Evolutionary conservation across 2,329 filamentous ascomycete species (phyloP).

Genomic region (Berkeleyomyces rouxiae): DNA sequence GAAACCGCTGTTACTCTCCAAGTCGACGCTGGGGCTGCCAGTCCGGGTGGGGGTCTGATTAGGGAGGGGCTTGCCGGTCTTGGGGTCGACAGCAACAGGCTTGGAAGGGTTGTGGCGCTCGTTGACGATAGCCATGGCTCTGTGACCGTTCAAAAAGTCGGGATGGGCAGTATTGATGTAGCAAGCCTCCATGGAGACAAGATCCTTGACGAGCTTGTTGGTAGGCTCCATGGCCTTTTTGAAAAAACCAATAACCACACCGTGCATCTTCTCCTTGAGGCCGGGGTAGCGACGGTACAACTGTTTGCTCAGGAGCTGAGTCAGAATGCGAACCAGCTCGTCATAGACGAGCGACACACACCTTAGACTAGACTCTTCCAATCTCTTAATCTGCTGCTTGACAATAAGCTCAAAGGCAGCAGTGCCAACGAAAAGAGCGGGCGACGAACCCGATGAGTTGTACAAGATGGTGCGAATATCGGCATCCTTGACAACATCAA

Average conservation of each 20-base stretch:
- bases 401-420: constrained; percentile 98
- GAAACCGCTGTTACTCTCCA: constrained; percentile 55
- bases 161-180: constrained; percentile 98
- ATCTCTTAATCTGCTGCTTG: constrained; percentile 91
- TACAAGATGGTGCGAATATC: constrained; percentile 94
- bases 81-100: constrained; percentile 90
- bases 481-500: constrained; percentile 91
- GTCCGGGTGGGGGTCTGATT: constrained; percentile 51
- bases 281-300: constrained; percentile 85
- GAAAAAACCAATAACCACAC: constrained; percentile 84
- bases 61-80: constrained; percentile 88
- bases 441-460: constrained; percentile 97
- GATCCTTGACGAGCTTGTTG: constrained; percentile 86
- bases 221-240: constrained; percentile 98
- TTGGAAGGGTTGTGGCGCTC: constrained; percentile 69
- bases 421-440: constrained; percentile 90
- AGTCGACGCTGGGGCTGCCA: constrained; percentile 51
- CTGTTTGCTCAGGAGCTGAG: constrained; percentile 73
- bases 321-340: constrained; percentile 87
- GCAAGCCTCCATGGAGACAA: constrained; percentile 89
- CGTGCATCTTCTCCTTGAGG: constrained; percentile 93
- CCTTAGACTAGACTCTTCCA: constrained; percentile 93
- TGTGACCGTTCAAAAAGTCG: constrained; percentile 91
- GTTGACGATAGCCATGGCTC: constrained; percentile 96
- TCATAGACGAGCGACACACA: constrained; percentile 96